These are phyloP conservation scores for Metschnikowia baotianmanensis DNA, from an alignment of 805 yeast genomes.

Conservation along the genomic window DNA sequence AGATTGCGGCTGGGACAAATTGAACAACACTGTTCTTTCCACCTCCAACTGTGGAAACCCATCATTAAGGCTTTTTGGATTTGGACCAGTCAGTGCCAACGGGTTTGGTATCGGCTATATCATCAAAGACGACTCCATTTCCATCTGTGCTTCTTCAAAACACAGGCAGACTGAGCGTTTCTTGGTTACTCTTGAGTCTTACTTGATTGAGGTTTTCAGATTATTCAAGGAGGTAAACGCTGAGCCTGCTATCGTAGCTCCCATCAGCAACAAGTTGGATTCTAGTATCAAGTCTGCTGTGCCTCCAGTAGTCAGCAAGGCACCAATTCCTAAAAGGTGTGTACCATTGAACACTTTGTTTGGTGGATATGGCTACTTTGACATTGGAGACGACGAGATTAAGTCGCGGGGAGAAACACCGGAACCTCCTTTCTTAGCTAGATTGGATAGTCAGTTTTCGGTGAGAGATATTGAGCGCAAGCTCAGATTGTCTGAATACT, in stretches of 20 bases:
- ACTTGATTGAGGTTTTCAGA: slow-evolving; percentile 45
- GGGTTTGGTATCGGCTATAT: slow-evolving; percentile 61
- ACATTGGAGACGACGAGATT: slow-evolving; percentile 51
- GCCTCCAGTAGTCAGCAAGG: slow-evolving; percentile 7
- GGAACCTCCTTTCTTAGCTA: slow-evolving; percentile 47
- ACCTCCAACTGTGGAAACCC: slow-evolving; percentile 62
- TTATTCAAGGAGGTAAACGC: slow-evolving; percentile 28
- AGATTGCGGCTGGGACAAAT: slow-evolving; percentile 83
- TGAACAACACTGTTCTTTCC: slow-evolving; percentile 70
- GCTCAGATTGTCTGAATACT: slow-evolving; percentile 61
- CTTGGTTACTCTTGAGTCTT: slow-evolving; percentile 50
- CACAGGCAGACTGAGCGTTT: slow-evolving; percentile 60
- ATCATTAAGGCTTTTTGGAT: slow-evolving; percentile 54
- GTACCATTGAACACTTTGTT: slow-evolving; percentile 33
- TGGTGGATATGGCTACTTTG: slow-evolving; percentile 63
- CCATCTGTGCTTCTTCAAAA: slow-evolving; percentile 56
- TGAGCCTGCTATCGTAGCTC: slow-evolving; percentile 19
- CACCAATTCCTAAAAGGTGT: slow-evolving; percentile 12
- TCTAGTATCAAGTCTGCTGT: slow-evolving; percentile 1
- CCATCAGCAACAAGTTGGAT: slow-evolving; percentile 27
- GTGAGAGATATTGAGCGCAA: slow-evolving; percentile 63
- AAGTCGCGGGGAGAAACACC: slow-evolving; percentile 59
- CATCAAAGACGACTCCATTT: slow-evolving; percentile 49
- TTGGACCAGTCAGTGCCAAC: slow-evolving; percentile 56
- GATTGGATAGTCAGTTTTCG: slow-evolving; percentile 39